phyloP scores from a whole-genome alignment of 495 filamentous ascomycete species.

The Parathielavia hyrcaniae region DNA sequence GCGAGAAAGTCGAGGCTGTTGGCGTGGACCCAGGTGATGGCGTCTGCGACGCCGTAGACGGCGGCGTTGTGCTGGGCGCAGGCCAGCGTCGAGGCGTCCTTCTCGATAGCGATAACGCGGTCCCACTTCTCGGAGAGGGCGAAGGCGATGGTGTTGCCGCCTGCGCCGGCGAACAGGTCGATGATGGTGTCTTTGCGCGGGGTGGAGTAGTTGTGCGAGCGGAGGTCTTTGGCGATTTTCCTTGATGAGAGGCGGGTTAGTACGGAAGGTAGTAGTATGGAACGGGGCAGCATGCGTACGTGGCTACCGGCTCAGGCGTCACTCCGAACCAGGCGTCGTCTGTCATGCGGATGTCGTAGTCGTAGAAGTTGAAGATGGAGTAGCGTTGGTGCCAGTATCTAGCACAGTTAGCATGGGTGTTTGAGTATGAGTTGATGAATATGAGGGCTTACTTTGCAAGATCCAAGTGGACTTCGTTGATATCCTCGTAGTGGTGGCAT shows the following conservation, averaged over 20 bases:
- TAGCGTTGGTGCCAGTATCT: slow-evolving; percentile 89
- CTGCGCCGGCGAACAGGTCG: slow-evolving; percentile 85
- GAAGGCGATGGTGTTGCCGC: slow-evolving; percentile 93
- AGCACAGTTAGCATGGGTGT: slow-evolving; percentile 6
- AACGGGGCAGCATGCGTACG: slow-evolving; percentile 43
- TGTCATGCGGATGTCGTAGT: slow-evolving; percentile 83
- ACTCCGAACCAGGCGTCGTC: slow-evolving; percentile 93
- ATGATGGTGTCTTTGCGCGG: slow-evolving; percentile 54
- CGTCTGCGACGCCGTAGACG: slow-evolving; percentile 70
- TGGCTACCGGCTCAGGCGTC: slow-evolving; percentile 84
- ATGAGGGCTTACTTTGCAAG: slow-evolving; percentile 10
- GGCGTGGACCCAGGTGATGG: slow-evolving; percentile 74
- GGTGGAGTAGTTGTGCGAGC: slow-evolving; percentile 32
- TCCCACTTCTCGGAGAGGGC: slow-evolving; percentile 70
- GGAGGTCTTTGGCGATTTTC: slow-evolving; percentile 71
- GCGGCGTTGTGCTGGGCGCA: slow-evolving; percentile 91
- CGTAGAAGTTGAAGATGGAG: slow-evolving; percentile 73
- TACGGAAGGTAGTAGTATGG: slow-evolving; percentile 3
- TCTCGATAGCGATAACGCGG: slow-evolving; percentile 81
- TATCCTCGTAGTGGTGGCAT: slow-evolving; percentile 59
- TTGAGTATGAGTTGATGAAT: background rate
- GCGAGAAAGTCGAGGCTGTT: slow-evolving; percentile 63
- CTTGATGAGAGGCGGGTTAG: slow-evolving; percentile 38
- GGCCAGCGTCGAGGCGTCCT: slow-evolving; percentile 62
- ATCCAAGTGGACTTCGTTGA: slow-evolving; percentile 53